Evolutionary conservation across 768 basidiomycete genomes (phyloP).

Genomic region (Rhodocollybia butyracea): DNA sequence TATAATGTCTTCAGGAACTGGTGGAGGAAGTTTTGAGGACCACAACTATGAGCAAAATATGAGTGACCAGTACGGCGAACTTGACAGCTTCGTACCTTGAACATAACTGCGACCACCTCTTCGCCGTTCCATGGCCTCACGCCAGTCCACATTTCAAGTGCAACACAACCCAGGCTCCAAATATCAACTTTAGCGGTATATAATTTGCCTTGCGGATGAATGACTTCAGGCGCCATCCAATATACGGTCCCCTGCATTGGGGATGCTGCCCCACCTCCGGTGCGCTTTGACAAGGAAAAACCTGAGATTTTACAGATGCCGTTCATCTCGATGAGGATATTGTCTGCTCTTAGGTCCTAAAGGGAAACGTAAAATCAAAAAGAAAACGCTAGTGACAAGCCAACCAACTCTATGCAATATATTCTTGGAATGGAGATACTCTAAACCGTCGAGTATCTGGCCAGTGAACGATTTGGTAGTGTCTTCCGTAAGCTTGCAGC

Average conservation of each 20-base stretch:
- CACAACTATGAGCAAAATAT: conserved; percentile 55
- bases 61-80: not conserved
- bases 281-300: conserved; percentile 97
- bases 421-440: conserved; percentile 87
- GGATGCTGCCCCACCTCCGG: conserved; percentile 77
- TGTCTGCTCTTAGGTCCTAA: conserved; percentile 96
- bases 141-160: conserved; percentile 99
- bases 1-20: conserved; percentile 79
- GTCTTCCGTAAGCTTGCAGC: conserved; percentile 90
- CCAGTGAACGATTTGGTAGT: conserved; percentile 90
- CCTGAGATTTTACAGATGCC: conserved; percentile 97
- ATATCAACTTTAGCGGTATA: conserved; percentile 98
- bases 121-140: conserved; percentile 91
- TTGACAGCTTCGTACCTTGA: conserved; percentile 64
- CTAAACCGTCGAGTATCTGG: conserved; percentile 89
- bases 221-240: conserved; percentile 99
- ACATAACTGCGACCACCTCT: conserved; percentile 89
- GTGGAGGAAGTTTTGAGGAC: conserved; percentile 80
- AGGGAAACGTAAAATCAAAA: conserved; percentile 1
- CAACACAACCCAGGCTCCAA: conserved; percentile 98
- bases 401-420: conserved; percentile 82
- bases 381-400: not conserved
- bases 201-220: conserved; percentile 82
- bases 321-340: conserved; percentile 90
- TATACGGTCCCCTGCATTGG: conserved; percentile 99